These are phyloP conservation scores for Trichoderma breve DNA, from an alignment of 2,329 filamentous ascomycete genomes.

Conservation along the genomic window DNA sequence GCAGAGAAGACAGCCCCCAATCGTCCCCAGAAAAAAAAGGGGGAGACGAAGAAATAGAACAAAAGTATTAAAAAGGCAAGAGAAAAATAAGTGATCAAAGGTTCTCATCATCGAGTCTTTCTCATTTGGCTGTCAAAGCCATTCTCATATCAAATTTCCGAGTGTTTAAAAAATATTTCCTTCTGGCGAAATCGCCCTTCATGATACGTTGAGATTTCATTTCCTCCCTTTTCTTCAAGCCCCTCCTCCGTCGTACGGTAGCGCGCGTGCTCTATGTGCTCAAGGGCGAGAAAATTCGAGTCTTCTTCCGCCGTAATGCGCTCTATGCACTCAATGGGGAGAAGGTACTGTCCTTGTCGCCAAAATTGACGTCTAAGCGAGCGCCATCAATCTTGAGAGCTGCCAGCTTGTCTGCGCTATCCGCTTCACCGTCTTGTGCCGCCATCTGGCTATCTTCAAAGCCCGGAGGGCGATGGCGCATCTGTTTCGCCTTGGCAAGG, in stretches of 20 bases:
- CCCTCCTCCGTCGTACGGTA: constrained; percentile 19
- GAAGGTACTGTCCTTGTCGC: constrained; percentile 27
- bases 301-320: constrained; percentile 24
- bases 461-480: constrained; percentile 86
- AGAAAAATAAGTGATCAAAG: not conserved
- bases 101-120: constrained; percentile 7
- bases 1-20: not conserved
- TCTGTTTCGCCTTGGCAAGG: constrained; percentile 78
- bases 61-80: not conserved
- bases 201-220: constrained; percentile 9
- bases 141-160: not conserved
- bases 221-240: not conserved
- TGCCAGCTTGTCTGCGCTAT: constrained; percentile 43
- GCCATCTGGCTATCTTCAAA: constrained; percentile 67
- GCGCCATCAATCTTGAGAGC: constrained; percentile 36
- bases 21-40: not conserved
- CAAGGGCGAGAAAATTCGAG: constrained; percentile 26
- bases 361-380: constrained; percentile 29
- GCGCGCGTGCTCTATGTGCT: constrained; percentile 32
- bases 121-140: not conserved
- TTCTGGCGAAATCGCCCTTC: not conserved
- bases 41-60: not conserved
- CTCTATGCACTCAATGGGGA: constrained; percentile 35
- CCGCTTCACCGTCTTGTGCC: constrained; percentile 41
- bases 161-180: not conserved